Percentiles rank a stretch among this genome's conserved stretches.
Conservation (phyloP, 164 flowering plant genomes). For the Vitis riparia region DNA sequence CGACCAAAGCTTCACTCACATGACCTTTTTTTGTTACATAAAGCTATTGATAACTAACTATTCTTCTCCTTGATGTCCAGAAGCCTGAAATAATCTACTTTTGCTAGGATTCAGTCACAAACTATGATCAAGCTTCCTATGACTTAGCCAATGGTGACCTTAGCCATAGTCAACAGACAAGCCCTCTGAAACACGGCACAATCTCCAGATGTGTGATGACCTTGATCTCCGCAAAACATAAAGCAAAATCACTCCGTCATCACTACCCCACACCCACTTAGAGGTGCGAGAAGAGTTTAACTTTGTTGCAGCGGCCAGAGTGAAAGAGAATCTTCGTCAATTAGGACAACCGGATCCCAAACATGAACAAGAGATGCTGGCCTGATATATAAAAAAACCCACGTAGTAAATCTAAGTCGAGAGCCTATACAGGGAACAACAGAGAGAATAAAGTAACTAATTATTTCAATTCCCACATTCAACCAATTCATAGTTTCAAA, state of each 20-base stretch:
- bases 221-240: constrained; percentile 70
- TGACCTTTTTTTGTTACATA: constrained; percentile 12
- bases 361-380: constrained; percentile 34
- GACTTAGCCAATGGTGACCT: constrained; percentile 25
- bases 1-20: constrained; percentile 31
- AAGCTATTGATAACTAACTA: constrained; percentile 12
- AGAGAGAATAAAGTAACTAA: not conserved
- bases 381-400: constrained; percentile 30
- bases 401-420: too few relatives aligned
- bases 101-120: constrained; percentile 4
- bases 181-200: constrained; percentile 80
- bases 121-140: constrained; percentile 19
- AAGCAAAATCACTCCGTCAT: constrained; percentile 43
- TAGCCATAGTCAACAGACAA: constrained; percentile 90
- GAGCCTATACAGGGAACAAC: not conserved
- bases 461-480: too few relatives aligned
- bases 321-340: constrained; percentile 52
- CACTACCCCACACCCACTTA: constrained; percentile 81
- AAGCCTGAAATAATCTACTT: constrained; percentile 19
- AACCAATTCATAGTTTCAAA: too few relatives aligned
- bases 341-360: constrained; percentile 33
- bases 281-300: constrained; percentile 81
- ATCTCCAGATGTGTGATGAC: constrained; percentile 88
- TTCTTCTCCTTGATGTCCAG: constrained; percentile 10
- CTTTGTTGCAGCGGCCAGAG: constrained; percentile 89